A percentile compares a stretch with the other conserved stretches of the same genome.
phyloP scores from a whole-genome alignment of 163 green algal species.

The Volvox carteri region DNA sequence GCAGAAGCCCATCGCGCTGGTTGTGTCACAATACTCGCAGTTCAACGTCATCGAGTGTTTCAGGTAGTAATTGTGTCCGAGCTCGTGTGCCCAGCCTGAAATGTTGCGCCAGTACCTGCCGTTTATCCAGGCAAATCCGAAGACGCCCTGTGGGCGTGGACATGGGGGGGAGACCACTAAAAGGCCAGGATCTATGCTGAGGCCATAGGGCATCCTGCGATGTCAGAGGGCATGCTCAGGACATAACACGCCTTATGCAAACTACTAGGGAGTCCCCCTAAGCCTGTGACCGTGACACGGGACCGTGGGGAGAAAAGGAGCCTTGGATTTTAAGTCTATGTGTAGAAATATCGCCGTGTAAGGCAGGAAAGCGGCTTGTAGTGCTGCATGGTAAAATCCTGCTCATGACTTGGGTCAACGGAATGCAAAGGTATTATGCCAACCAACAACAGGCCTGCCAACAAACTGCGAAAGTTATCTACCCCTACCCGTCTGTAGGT shows the following conservation, averaged over 20 bases:
- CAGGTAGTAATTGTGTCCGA: constrained; percentile 75
- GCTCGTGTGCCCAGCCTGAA: constrained; percentile 67
- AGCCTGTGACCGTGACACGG: too few species aligned
- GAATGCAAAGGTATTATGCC: too few species aligned
- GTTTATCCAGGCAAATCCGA: constrained; percentile 67
- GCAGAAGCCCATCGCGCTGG: constrained; percentile 74
- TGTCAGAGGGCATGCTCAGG: too few species aligned
- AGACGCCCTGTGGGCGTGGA: constrained; percentile 30
- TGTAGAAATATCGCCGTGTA: too few species aligned
- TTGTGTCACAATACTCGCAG: constrained; percentile 63
- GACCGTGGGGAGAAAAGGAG: too few species aligned
- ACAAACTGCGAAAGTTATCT: not conserved
- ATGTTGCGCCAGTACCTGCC: constrained; percentile 61
- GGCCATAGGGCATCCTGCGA: too few species aligned
- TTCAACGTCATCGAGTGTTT: constrained; percentile 51
- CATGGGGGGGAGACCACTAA: not conserved
- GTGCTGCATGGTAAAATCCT: too few species aligned
- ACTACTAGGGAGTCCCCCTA: too few species aligned
- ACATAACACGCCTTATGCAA: too few species aligned
- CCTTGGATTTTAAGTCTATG: too few species aligned
- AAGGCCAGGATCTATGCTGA: not conserved
- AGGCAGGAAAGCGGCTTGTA: too few species aligned
- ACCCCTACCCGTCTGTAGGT: not conserved
- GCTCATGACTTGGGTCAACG: too few species aligned
- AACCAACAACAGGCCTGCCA: not conserved